Evolutionary conservation across 805 yeast species (phyloP).

Genomic region (Ogataea degrootiae): DNA sequence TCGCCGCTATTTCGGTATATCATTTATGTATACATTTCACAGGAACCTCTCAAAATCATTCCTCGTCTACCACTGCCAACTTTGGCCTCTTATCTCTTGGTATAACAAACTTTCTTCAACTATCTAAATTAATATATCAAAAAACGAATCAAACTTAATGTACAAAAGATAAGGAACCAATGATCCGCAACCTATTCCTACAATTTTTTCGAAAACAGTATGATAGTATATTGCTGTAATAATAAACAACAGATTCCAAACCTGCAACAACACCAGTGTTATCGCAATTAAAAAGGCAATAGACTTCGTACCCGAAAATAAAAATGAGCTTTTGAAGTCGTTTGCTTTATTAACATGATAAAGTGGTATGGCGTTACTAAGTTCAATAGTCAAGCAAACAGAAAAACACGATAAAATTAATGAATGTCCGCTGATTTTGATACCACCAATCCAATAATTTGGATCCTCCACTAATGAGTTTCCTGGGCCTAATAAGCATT

Average conservation of each 20-base stretch:
- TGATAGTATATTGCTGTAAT: slow-evolving; percentile 48
- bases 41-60: too few relatives aligned
- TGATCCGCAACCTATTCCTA: slow-evolving; percentile 39
- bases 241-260: slow-evolving; percentile 37
- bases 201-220: slow-evolving; percentile 40
- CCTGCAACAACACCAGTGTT: slow-evolving; percentile 11
- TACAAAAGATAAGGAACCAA: slow-evolving; percentile 28
- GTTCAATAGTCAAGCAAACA: slow-evolving; percentile 24
- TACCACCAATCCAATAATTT: slow-evolving; percentile 34
- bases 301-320: neutral
- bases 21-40: too few relatives aligned
- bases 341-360: slow-evolving; percentile 5
- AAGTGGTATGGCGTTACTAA: slow-evolving; percentile 7
- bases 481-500: slow-evolving; percentile 11
- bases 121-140: slow-evolving; percentile 6
- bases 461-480: slow-evolving; percentile 7
- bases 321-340: neutral
- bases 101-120: neutral
- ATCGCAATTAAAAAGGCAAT: neutral
- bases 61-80: too few relatives aligned
- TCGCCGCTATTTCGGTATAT: too few relatives aligned
- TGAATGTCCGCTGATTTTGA: slow-evolving; percentile 41
- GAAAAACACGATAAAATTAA: slow-evolving; percentile 33
- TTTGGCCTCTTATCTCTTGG: too few relatives aligned
- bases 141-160: slow-evolving; percentile 7